Base-by-base conservation (phyloP, 2,329 filamentous ascomycete species). In the Colletotrichum magnum region DNA sequence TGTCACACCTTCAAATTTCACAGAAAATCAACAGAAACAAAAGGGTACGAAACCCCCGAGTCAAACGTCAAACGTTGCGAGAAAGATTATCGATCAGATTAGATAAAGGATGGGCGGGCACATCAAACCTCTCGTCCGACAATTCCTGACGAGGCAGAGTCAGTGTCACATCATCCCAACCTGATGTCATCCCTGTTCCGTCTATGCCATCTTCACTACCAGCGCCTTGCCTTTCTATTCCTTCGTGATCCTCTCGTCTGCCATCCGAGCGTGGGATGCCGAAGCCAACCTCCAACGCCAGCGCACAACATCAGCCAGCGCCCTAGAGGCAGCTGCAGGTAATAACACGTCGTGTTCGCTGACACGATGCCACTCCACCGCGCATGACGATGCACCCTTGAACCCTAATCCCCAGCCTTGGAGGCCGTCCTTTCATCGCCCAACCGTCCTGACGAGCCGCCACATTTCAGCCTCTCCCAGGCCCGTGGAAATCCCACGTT, bases 351-450 rank as follows among this genome's bases (percentile, higher is more conserved):
- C 48, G 41, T 45, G 64, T 41, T 18, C 32, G 32, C 47, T 32
- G 16, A 45, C 45, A 58, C n/a, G 53, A 52, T 52, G 45, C 53
- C 26, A 43, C 45, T 45, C 52, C 32, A 32, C 51, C 43, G 45
- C 24, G 47, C 53, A 64, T 58, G 43, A 68, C 45, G 39, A 56
- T 58, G 45, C 60, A 51, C 28, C 39, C 65, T 58, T 58, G 21
- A 48, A 68, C 53, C 60, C 59, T 58, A 47, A 45, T 53, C 41
- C 59, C 24, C 41, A 45, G 21, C 48, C 26, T 24, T 12, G 32
- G 32, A 36, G 32, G 16, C 16, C 16, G 9, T 13, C 10, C 43
- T 26, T 7, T 10, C 32, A 36, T 36, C 32, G 32, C n/a, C 39
- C 57, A 58, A 24, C 57, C 43, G 26, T 43, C 10, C 9, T 16